phyloP scores from a whole-genome alignment of 2,329 filamentous ascomycete genomes.

The Fusarium nematophilum region DNA sequence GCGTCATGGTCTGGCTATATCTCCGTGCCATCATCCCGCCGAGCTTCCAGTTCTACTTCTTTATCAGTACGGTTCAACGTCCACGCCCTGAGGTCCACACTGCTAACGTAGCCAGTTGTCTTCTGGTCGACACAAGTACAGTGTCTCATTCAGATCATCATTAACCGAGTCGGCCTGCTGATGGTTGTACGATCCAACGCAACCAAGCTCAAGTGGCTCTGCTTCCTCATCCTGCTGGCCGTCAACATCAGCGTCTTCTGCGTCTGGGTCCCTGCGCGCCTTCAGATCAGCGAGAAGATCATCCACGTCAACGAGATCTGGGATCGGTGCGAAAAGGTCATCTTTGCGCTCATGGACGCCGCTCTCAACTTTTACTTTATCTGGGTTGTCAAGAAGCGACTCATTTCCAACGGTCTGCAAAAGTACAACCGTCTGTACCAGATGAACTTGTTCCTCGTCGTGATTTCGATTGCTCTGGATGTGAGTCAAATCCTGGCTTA shows the following conservation, averaged over 20 bases:
- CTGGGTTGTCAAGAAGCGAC: conserved; percentile 54
- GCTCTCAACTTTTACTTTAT: conserved; percentile 60
- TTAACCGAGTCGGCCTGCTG: conserved; percentile 61
- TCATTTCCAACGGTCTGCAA: conserved; percentile 59
- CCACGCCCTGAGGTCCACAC: too few relatives aligned
- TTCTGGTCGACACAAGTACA: conserved; percentile 52
- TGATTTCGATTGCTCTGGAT: conserved; percentile 42
- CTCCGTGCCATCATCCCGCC: conserved; percentile 36
- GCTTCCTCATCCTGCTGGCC: conserved; percentile 53
- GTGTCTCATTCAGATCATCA: conserved; percentile 63
- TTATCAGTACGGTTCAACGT: conserved; percentile 31
- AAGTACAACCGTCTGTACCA: conserved; percentile 61
- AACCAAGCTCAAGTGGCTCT: conserved; percentile 55
- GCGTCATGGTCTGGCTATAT: conserved; percentile 38
- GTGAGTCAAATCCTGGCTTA: conserved; percentile 12
- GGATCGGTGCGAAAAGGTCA: conserved; percentile 61
- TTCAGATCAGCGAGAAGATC: conserved; percentile 52
- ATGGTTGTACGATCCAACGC: conserved; percentile 50
- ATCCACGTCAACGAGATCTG: conserved; percentile 58
- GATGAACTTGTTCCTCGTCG: conserved; percentile 45
- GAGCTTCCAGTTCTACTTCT: conserved; percentile 46
- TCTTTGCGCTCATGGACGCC: conserved; percentile 60
- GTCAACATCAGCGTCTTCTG: conserved; percentile 62
- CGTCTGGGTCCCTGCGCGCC: conserved; percentile 62
- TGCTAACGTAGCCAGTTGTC: conserved; percentile 40